phyloP scores from a whole-genome alignment of 2,329 filamentous ascomycete species.

The Amphichorda felina region DNA sequence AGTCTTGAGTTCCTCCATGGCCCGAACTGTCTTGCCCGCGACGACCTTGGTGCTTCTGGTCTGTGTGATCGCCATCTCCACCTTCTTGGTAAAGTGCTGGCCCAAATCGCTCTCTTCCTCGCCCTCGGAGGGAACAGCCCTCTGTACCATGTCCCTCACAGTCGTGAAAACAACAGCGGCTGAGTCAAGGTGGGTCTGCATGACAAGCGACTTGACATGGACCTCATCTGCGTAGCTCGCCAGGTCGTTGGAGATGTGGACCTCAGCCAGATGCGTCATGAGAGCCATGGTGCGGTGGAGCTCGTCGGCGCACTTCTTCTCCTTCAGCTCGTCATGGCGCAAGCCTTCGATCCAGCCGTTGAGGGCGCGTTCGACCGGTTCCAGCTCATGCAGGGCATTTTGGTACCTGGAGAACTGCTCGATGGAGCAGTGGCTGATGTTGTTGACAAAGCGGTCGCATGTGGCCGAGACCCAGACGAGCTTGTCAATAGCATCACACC shows the following conservation, averaged over 20 bases:
- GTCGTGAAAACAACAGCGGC: constrained; percentile 56
- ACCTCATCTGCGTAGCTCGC: constrained; percentile 68
- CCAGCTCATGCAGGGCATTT: constrained; percentile 72
- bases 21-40: constrained; percentile 63
- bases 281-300: constrained; percentile 76
- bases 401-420: constrained; percentile 71
- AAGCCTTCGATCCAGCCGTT: constrained; percentile 82
- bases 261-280: constrained; percentile 74
- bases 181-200: constrained; percentile 75
- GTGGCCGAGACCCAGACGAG: constrained; percentile 73
- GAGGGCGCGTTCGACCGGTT: constrained; percentile 80
- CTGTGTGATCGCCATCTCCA: constrained; percentile 61
- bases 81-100: constrained; percentile 55
- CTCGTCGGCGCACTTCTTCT: constrained; percentile 70
- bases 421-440: constrained; percentile 66
- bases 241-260: constrained; percentile 59
- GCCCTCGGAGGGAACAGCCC: constrained; percentile 37
- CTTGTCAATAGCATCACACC: constrained; percentile 74
- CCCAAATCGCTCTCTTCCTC: constrained; percentile 50
- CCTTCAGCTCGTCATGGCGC: constrained; percentile 74
- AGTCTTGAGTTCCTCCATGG: constrained; percentile 65
- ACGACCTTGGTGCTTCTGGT: constrained; percentile 77
- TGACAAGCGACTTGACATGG: constrained; percentile 62
- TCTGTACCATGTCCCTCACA: constrained; percentile 54
- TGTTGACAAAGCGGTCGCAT: constrained; percentile 73